A percentile compares a stretch with the other conserved stretches of the same genome.
phyloP scores from a whole-genome alignment of 2,329 filamentous ascomycete species.

The Pseudocercospora crystallina region DNA sequence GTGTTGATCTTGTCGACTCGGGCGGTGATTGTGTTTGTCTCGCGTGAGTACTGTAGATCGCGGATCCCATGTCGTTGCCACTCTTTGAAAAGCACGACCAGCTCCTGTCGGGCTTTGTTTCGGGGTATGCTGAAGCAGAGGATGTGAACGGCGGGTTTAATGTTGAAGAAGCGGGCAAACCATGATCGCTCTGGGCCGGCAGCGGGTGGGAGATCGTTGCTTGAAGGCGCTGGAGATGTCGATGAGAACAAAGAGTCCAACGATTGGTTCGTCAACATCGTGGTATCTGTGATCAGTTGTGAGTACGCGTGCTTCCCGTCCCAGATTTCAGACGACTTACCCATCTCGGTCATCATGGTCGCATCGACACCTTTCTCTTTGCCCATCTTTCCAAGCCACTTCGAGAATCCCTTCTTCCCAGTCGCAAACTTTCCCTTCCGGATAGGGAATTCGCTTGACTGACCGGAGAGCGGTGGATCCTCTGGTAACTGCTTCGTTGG shows the following conservation, averaged over 20 bases:
- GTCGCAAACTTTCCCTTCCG: conserved; percentile 36
- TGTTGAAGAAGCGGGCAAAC: conserved; percentile 83
- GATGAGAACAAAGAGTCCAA: conserved; percentile 33
- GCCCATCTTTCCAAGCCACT: conserved; percentile 53
- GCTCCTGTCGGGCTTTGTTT: conserved; percentile 72
- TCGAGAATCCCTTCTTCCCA: conserved; percentile 51
- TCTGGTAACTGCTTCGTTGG: conserved; percentile 28
- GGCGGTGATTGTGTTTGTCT: conserved; percentile 75
- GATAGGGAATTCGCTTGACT: conserved; percentile 47
- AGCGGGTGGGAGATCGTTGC: conserved; percentile 51
- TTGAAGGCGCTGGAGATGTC: conserved; percentile 40
- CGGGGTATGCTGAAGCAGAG: conserved; percentile 75
- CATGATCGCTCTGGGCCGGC: conserved; percentile 64
- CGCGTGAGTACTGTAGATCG: conserved; percentile 75
- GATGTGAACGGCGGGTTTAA: conserved; percentile 76
- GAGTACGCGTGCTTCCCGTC: background rate
- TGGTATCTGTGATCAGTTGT: conserved; percentile 23
- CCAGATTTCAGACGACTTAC: conserved; percentile 12
- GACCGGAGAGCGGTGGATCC: conserved; percentile 31
- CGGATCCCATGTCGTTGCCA: conserved; percentile 77
- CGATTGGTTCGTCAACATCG: conserved; percentile 26
- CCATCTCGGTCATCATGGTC: conserved; percentile 15
- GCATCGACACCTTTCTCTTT: conserved; percentile 31
- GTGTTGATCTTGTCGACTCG: conserved; percentile 75
- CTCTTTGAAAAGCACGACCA: conserved; percentile 71